A percentile compares a stretch with the other conserved stretches of the same genome.
Conservation (phyloP, 768 basidiomycete genomes). For the Boletellus ananiceps region DNA sequence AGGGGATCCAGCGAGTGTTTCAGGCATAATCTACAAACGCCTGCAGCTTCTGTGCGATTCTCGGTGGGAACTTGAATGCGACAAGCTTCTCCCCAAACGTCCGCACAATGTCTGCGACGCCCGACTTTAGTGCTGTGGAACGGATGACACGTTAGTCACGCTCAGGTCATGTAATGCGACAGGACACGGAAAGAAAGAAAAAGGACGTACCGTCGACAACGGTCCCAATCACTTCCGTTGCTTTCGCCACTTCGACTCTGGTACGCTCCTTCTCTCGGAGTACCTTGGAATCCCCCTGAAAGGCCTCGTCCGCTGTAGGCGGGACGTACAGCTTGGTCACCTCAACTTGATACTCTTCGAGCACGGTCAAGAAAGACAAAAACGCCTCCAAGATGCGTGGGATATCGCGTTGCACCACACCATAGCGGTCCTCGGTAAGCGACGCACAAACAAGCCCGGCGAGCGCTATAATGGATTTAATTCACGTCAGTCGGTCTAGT, state of each 20-base stretch:
- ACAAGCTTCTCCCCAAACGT: slow-evolving; percentile 72
- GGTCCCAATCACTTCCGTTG: slow-evolving; percentile 48
- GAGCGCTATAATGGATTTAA: slow-evolving; percentile 42
- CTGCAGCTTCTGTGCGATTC: slow-evolving; percentile 62
- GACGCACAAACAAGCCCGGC: slow-evolving; percentile 67
- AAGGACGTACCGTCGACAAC: slow-evolving; percentile 52
- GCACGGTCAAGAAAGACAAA: slow-evolving; percentile 55
- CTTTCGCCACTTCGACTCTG: slow-evolving; percentile 49
- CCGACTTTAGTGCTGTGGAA: slow-evolving; percentile 56
- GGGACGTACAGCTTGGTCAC: slow-evolving; percentile 40
- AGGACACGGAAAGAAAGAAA: not conserved
- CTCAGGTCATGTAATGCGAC: too few species aligned
- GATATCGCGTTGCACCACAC: slow-evolving; percentile 81
- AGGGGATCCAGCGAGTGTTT: too few species aligned
- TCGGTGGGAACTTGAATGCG: slow-evolving; percentile 77
- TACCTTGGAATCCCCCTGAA: slow-evolving; percentile 28
- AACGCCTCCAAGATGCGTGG: slow-evolving; percentile 78
- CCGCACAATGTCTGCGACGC: slow-evolving; percentile 57
- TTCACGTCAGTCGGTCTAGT: too few species aligned
- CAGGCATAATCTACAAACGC: slow-evolving; percentile 63
- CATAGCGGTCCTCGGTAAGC: slow-evolving; percentile 74
- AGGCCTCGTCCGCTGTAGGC: slow-evolving; percentile 33
- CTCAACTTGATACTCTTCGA: slow-evolving; percentile 62
- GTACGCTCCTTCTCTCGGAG: slow-evolving; percentile 35
- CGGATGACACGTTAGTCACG: not conserved